A percentile compares a stretch with the other conserved stretches of the same genome.
phyloP scores from a whole-genome alignment of 805 yeast genomes.

The Candida sonorensis region DNA sequence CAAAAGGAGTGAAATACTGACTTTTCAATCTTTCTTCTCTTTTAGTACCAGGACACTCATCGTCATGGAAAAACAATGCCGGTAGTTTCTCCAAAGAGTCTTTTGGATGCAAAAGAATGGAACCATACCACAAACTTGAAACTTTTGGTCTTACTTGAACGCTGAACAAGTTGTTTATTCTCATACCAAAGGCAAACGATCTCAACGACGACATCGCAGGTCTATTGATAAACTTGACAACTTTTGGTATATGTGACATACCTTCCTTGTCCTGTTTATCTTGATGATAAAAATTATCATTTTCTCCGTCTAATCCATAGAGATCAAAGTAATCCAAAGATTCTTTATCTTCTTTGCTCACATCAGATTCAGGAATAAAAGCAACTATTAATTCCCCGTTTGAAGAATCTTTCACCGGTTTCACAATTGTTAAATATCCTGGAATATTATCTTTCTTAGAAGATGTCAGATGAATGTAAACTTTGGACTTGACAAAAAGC shows the following conservation, averaged over 20 bases:
- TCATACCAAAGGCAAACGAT: constrained; percentile 64
- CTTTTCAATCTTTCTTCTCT: constrained; percentile 52
- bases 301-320: constrained; percentile 32
- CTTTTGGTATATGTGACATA: constrained; percentile 15
- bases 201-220: constrained; percentile 47
- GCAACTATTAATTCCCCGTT: constrained; percentile 56
- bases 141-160: constrained; percentile 81
- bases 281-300: constrained; percentile 13
- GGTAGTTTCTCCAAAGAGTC: constrained; percentile 61
- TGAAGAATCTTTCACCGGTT: constrained; percentile 39
- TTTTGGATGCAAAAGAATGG: constrained; percentile 66
- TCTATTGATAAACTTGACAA: constrained; percentile 35
- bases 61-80: constrained; percentile 87
- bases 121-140: constrained; percentile 88
- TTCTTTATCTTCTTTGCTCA: constrained; percentile 20
- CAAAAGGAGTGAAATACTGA: constrained; percentile 70
- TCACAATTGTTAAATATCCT: constrained; percentile 66
- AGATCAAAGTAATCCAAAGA: constrained; percentile 31
- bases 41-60: constrained; percentile 70
- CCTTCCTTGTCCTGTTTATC: neutral
- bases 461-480: constrained; percentile 76
- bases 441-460: constrained; percentile 68
- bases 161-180: constrained; percentile 58
- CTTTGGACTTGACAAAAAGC: constrained; percentile 57
- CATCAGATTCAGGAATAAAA: constrained; percentile 57